These are phyloP conservation scores for Kondoa subrosea DNA, from an alignment of 768 basidiomycete species.

Conservation along the genomic window DNA sequence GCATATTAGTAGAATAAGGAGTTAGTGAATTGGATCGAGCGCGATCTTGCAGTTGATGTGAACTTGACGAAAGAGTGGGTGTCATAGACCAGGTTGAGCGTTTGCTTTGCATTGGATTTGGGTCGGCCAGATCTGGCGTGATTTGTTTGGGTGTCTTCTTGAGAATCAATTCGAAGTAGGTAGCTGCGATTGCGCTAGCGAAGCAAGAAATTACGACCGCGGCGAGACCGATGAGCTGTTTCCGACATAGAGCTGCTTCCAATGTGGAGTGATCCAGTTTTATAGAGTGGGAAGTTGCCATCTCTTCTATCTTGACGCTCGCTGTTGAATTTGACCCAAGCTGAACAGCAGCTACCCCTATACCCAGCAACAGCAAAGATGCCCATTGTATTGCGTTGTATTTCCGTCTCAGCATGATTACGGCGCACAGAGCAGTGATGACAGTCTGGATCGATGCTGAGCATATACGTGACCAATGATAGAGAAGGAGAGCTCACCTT, in stretches of 20 bases:
- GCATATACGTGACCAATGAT: not conserved
- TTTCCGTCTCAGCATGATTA: conserved; percentile 64
- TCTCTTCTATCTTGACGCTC: not conserved
- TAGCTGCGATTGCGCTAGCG: conserved; percentile 84
- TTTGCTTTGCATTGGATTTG: not conserved
- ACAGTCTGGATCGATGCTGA: conserved; percentile 17
- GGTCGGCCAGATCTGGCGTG: not conserved
- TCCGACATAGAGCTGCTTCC: conserved; percentile 58
- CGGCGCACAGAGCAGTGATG: conserved; percentile 78
- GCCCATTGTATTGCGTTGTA: conserved; percentile 49
- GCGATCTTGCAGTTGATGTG: not conserved
- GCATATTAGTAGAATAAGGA: not conserved
- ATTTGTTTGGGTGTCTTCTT: conserved; percentile 35
- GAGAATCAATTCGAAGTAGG: conserved; percentile 91
- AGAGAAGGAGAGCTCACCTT: conserved; percentile 19
- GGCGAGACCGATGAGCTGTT: conserved; percentile 64
- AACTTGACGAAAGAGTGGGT: too few relatives aligned
- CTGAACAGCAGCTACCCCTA: conserved; percentile 42
- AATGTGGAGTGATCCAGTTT: not conserved
- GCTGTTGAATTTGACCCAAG: conserved; percentile 37
- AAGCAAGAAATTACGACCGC: conserved; percentile 82
- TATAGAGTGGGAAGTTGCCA: not conserved
- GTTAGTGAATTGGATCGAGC: not conserved
- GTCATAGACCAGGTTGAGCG: too few relatives aligned
- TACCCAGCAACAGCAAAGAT: conserved; percentile 37